Base-by-base conservation (phyloP, 768 basidiomycete genomes). In the Suillus discolor region DNA sequence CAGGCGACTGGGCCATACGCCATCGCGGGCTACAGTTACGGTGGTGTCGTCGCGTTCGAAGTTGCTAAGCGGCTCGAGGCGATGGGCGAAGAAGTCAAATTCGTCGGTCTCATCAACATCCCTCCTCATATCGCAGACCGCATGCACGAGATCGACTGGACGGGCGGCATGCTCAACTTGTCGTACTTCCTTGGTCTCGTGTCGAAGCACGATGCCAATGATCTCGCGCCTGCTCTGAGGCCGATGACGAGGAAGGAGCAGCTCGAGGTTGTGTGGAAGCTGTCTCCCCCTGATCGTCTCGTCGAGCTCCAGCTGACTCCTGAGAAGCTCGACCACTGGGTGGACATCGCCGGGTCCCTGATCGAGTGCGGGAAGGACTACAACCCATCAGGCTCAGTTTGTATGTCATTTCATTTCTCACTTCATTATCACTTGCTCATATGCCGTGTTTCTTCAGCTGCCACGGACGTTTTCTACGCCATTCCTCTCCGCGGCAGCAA, bases 81-180 rank as follows among this genome's bases (percentile, higher is more conserved):
- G 3, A 66, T 65, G 45, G 77, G 77, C 23, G 73, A 74, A 60
- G 63, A 66, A 31, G 77, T 79, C 16, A 72, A 72, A 0, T 79
- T 74, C 71, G 66, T 76, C 12, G 79, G 79, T 54, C 70, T 78
- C 28, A 67, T 80, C 68, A 78, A 80, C 63, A 70, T 79, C 4
- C 78, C 78, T 2, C 78, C 79, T 11, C 70, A 77, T 65, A 79
- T 80, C 62, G 73, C 79, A 20, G 77, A 79, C 66, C 77, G 79
- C 25, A 78, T 83, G 80, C 75, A 74, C 65, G 80, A 82, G 68
- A 73, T 83, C 51, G 71, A 73, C 57, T 82, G 79, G 79, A 71
- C 77, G 31, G 75, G 80, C 16, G 78, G 79, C 57, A 71, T 82
- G 67, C 70, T 82, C 63, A 82, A 80, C 68, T 72, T 83, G 42